Evolutionary conservation across 2,329 filamentous ascomycete genomes (phyloP), one percentile per base, ranked within the genome.

Genomic region (Hawksworthiomyces lignivorus): DNA sequence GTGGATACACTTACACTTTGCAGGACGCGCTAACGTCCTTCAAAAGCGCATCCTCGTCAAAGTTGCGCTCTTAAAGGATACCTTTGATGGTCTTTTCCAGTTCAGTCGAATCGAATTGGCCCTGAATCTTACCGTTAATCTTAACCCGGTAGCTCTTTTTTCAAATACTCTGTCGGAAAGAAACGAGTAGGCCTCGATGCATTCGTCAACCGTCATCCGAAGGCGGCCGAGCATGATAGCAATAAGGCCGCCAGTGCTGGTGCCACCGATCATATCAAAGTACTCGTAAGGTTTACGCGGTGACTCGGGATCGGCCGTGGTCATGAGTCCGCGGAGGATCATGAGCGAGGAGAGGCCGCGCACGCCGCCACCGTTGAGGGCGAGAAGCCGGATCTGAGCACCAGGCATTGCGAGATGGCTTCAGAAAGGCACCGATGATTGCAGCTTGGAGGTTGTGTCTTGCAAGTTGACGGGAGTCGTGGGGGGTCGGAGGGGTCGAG

Each of bases 321-420:
- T 39, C 54, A 63, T 62, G 6, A 64, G 48, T 20, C 49, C 36
- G 30, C 54, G 44, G 20, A 64, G 52, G 44, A 64, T 60, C 28
- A 55, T 38, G 15, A 64, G 56, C 6, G 51, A 51, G 8, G 61
- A 62, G 10, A 63, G 47, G 17, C 60, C 58, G 15, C 60, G 56
- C 10, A 64, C 53, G 22, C 62, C 61, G 27, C 60, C 58, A 29
- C 56, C 58, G 46, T 65, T 51, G 26, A 58, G 52, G 33, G 47
- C 41, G 32, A 59, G 54, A 6, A 58, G 44, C 42, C 50, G 47
- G 44, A 52, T 24, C 18, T 44, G 27, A 5, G 15, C 20, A 22
- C n/a, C 39, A 20, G 39, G 29, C 37, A 40, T 40, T 6, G 36
- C 17, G 26, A 28, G 17, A n/a, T 36, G 34, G n/a, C n/a, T n/a